A percentile compares a stretch with the other conserved stretches of the same genome.
These are phyloP conservation scores for Conticribra weissflogii DNA, from an alignment of 108 stramenopile species.

Conservation along the genomic window DNA sequence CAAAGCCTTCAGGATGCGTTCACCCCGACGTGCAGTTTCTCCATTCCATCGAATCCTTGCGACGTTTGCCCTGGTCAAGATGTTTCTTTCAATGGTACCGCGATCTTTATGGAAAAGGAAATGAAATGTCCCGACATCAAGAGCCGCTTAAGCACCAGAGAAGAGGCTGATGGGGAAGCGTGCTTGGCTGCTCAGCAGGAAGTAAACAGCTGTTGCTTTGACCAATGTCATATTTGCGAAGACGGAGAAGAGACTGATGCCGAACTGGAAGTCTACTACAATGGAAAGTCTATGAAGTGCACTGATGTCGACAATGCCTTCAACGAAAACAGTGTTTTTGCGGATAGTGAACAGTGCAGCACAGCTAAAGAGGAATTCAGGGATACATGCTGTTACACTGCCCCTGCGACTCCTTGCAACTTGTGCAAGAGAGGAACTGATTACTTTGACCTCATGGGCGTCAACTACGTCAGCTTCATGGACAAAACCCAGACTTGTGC, in stretches of 20 bases:
- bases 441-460: constrained; percentile 47
- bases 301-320: constrained; percentile 33
- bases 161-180: constrained; percentile 39
- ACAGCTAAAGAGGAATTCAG: constrained; percentile 9
- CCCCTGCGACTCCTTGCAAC: constrained; percentile 32
- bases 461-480: constrained; percentile 31
- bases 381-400: constrained; percentile 34
- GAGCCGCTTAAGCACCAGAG: constrained; percentile 24
- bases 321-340: constrained; percentile 41
- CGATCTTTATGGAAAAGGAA: constrained; percentile 31
- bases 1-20: constrained; percentile 40
- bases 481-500: constrained; percentile 36
- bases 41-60: constrained; percentile 42
- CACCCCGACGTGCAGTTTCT: constrained; percentile 40
- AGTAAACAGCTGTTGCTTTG: constrained; percentile 42
- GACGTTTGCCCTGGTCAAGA: constrained; percentile 46
- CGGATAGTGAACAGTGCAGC: constrained; percentile 35
- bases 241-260: constrained; percentile 33
- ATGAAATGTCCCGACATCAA: constrained; percentile 41
- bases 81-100: constrained; percentile 28
- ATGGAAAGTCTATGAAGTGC: constrained; percentile 45
- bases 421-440: constrained; percentile 36
- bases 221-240: constrained; percentile 45
- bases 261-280: constrained; percentile 39
- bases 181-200: constrained; percentile 35